Evolutionary conservation across 2,329 filamentous ascomycete species (phyloP), one percentile per base, ranked within the genome.

Genomic region (Ophidiomyces ophidiicola): DNA sequence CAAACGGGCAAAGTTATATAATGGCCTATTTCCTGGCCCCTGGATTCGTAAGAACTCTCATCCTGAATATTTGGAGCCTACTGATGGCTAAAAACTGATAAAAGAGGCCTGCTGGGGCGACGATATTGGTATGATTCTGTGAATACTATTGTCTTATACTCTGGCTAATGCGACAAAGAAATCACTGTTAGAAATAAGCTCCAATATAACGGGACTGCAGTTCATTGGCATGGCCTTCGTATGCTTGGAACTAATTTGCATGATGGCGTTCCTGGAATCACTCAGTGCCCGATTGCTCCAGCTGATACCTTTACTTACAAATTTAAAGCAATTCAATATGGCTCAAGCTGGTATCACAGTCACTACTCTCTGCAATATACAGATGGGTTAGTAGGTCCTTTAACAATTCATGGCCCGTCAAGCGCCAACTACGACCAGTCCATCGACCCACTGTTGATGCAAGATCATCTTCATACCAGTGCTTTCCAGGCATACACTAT

Each of bases 201-300:
- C 20, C 21, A 42, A 18, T 41, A 45, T 32, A 45, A 45, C 12
- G 43, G 48, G 14, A 47, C 50, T 28, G 37, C 47, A 24, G 14
- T 49, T 29, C 47, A 49, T 33, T 43, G 39, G 47, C 59, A 62
- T 29, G 58, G 58, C 1, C 50, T 61, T 14, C 48, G 54, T 1
- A 57, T 60, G 39, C 40, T 50, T 6, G 40, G 53, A 20, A 58
- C 49, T 5, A 56, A 55, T 32, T 44, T 50, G 1, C 51, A 53
- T 6, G 58, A 62, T 25, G 57, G 48, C 17, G 50, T 54, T 21
- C 50, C 53, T 5, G 49, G 50, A 20, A 44, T 63, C 15, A 63
- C 60, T 1, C 60, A 64, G 37, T 64, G 61, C 34, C 58, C 60
- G n/a, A 53, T 54, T 29, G 53, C 58, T 8, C 59, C 60, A 0